Conservation (phyloP, 352 stramenopile genomes). For the Pilasporangium apinafurcum region DNA sequence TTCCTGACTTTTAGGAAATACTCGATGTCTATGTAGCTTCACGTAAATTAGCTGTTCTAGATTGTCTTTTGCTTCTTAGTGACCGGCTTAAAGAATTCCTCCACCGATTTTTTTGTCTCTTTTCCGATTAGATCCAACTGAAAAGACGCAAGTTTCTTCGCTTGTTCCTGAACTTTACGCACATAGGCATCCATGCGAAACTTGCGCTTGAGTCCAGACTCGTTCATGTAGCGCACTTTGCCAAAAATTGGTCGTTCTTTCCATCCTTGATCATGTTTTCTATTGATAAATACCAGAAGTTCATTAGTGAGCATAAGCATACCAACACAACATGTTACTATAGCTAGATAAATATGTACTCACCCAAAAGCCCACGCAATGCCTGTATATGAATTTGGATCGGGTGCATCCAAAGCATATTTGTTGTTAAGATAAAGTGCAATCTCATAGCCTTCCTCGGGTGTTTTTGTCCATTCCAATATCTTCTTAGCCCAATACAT, state of each 20-base stretch:
- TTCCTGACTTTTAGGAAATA: too few species aligned
- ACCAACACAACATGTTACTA: not conserved
- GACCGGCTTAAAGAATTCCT: too few species aligned
- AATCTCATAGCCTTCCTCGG: constrained; percentile 87
- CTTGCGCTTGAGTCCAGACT: constrained; percentile 96
- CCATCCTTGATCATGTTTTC: constrained; percentile 97
- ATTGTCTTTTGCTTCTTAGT: constrained; percentile 22
- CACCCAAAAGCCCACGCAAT: constrained; percentile 79
- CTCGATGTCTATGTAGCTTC: too few species aligned
- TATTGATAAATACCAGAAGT: too few species aligned
- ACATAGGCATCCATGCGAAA: constrained; percentile 93
- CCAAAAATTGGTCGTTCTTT: constrained; percentile 96
- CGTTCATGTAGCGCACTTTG: constrained; percentile 99
- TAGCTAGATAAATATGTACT: not conserved
- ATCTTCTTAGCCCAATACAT: constrained; percentile 99
- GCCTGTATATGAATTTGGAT: constrained; percentile 92
- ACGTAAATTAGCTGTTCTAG: constrained; percentile 13
- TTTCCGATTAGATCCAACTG: not conserved
- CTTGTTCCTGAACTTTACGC: constrained; percentile 34
- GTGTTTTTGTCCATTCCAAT: constrained; percentile 95
- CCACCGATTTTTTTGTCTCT: too few species aligned
- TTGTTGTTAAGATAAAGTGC: constrained; percentile 98
- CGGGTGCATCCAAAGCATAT: constrained; percentile 95
- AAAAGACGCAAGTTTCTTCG: not conserved
- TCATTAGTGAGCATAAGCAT: too few species aligned